These are phyloP conservation scores for Angomonas ambiguus DNA, from an alignment of 208 protist genomes.

Conservation along the genomic window DNA sequence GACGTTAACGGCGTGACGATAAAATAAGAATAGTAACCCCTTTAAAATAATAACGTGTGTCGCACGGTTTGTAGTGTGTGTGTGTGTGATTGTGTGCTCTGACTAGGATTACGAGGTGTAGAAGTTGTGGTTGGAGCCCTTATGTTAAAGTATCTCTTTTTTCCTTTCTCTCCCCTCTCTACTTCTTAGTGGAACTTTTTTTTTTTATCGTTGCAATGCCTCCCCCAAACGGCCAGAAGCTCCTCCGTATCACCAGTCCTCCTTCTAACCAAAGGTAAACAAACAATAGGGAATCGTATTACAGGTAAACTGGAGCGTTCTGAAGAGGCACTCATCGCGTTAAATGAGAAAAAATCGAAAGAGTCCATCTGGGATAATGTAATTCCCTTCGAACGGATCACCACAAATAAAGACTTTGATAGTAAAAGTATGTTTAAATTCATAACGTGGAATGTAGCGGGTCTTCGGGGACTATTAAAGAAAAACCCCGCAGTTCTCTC, in stretches of 20 bases:
- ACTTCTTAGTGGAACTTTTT: neutral
- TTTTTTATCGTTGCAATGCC: neutral
- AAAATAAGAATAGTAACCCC: neutral
- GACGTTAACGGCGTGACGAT: conserved; percentile 11
- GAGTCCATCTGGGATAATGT: conserved; percentile 55
- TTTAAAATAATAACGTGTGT: too few species aligned
- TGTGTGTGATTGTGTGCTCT: neutral
- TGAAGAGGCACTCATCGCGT: conserved; percentile 21
- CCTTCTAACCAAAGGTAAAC: neutral
- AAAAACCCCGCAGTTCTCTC: conserved; percentile 57
- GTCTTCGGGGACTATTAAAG: conserved; percentile 75
- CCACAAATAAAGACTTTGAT: conserved; percentile 51
- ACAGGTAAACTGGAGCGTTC: conserved; percentile 25
- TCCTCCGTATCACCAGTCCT: too few species aligned
- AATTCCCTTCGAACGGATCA: conserved; percentile 55
- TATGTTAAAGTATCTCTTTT: neutral
- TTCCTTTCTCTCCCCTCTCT: neutral
- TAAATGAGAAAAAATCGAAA: conserved; percentile 49
- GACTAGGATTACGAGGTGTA: neutral
- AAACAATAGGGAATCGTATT: conserved; percentile 25
- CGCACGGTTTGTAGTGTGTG: neutral
- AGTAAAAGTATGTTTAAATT: conserved; percentile 69
- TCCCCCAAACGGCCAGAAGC: neutral
- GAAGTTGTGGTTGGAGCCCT: neutral
- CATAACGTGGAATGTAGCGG: conserved; percentile 93